Base-by-base conservation (phyloP, 495 filamentous ascomycete species). In the Cladorrhinum samala region DNA sequence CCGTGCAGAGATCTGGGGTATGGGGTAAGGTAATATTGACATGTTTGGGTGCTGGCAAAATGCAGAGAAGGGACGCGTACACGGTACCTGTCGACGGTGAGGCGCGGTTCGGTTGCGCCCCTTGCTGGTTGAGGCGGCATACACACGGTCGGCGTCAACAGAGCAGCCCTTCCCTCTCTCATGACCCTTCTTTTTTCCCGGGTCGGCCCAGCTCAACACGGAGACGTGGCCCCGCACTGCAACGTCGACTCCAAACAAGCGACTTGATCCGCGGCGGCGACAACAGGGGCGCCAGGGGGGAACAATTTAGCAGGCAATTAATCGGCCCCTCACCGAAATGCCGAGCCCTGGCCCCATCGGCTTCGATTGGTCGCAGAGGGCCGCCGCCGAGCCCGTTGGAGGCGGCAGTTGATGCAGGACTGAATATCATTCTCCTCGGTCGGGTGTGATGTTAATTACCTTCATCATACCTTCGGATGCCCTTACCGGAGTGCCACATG, bases 211-310 rank as follows among this genome's bases (percentile, higher is more conserved):
- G 49, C 41, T 56, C 50, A 52, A 42, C 25, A 48, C 60, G 60
- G 60, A 63, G 60, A 55, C 41, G 46, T 44, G 43, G 37, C 50
- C 55, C 53, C 55, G 57, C 61, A 49, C 47, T 47, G 53, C 56
- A 62, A 40, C 56, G 20, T 36, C 23, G 24, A 7, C 25, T 43
- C 39, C 47, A 53, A 20, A 13, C 27, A 17, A n/a, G n/a, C n/a
- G n/a, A n/a, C n/a, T n/a, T n/a, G n/a, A n/a, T n/a, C n/a, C n/a
- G n/a, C n/a, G n/a, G n/a, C n/a, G n/a, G n/a, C n/a, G n/a, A n/a
- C n/a, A n/a, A n/a, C n/a, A n/a, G n/a, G n/a, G n/a, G n/a, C n/a
- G n/a, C n/a, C n/a, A n/a, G n/a, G n/a, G n/a, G 27, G 39, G n/a
- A 14, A 19, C 50, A 60, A 60, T 65, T 16, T 57, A 57, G 17